Evolutionary conservation across 225 moss, liverwort and hornwort genomes (phyloP).

Genomic region (Sphagnum contortum): DNA sequence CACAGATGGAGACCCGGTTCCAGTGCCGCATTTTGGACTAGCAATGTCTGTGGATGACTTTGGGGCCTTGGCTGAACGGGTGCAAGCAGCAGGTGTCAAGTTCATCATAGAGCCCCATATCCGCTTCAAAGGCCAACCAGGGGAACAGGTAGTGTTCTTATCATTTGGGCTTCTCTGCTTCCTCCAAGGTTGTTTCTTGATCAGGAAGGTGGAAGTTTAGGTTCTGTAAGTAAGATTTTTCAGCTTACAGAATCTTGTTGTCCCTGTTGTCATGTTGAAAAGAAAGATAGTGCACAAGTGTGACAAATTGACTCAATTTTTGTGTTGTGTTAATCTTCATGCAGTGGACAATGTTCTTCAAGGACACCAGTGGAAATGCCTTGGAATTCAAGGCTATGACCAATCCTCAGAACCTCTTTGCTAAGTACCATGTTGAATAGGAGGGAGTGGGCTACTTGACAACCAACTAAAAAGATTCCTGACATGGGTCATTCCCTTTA

Average conservation of each 20-base stretch:
- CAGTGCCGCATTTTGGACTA: conserved; percentile 56
- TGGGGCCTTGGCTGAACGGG: conserved; percentile 33
- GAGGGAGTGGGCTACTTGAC: no score
- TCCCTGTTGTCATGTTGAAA: no score
- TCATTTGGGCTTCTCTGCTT: no score
- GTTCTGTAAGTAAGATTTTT: no score
- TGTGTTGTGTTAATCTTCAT: neutral
- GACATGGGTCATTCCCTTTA: no score
- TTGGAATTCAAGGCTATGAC: conserved; percentile 59
- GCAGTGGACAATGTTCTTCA: conserved; percentile 69
- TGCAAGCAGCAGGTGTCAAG: conserved; percentile 31
- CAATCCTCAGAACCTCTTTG: conserved; percentile 43
- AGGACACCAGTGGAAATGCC: conserved; percentile 50
- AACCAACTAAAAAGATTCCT: no score
- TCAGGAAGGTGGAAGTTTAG: no score
- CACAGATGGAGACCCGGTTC: conserved; percentile 47
- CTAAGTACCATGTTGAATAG: conserved; percentile 37
- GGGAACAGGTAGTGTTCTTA: conserved; percentile 35
- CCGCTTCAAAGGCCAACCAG: conserved; percentile 47
- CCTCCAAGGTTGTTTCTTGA: no score
- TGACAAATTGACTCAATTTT: no score
- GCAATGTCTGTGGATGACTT: conserved; percentile 47
- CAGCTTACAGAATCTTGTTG: no score
- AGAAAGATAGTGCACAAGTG: no score
- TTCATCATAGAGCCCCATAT: conserved; percentile 50